Evolutionary conservation across 1,284 basidiomycete genomes (phyloP).

Genomic region (Cryptococcus hybrid): DNA sequence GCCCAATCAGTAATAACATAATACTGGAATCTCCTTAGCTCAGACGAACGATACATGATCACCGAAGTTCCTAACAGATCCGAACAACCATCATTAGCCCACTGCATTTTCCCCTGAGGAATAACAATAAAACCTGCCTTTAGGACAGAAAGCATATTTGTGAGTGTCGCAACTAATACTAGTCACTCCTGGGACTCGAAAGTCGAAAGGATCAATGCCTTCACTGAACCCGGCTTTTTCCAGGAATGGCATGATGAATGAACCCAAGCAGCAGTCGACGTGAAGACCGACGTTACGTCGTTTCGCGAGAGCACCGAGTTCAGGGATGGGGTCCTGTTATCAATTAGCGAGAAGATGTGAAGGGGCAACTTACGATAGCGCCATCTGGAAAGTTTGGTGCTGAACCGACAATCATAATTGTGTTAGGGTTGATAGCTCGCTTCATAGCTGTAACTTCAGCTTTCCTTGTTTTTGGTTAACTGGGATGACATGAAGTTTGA

Average conservation of each 20-base stretch:
- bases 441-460: conserved; percentile 74
- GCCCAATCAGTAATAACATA: conserved; percentile 78
- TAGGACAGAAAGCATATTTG: conserved; percentile 51
- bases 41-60: conserved; percentile 80
- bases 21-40: conserved; percentile 76
- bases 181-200: conserved; percentile 83
- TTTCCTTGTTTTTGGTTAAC: conserved; percentile 79
- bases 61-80: conserved; percentile 71
- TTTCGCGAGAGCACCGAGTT: conserved; percentile 72
- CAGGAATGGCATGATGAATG: conserved; percentile 88
- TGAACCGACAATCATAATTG: conserved; percentile 75
- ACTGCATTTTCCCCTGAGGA: background rate
- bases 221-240: conserved; percentile 55
- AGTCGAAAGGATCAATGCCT: conserved; percentile 64
- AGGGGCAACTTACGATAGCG: conserved; percentile 54
- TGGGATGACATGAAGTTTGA: conserved; percentile 86
- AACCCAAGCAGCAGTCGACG: conserved; percentile 90
- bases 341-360: conserved; percentile 19
- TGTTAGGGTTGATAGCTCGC: conserved; percentile 65
- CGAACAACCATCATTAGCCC: background rate
- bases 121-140: conserved; percentile 55
- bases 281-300: conserved; percentile 80
- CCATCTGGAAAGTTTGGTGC: conserved; percentile 92
- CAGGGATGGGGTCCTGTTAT: conserved; percentile 73
- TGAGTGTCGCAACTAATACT: conserved; percentile 84